Evolutionary conservation across 441 rosid species (phyloP).

Genomic region (Rhodomyrtus psidioides): DNA sequence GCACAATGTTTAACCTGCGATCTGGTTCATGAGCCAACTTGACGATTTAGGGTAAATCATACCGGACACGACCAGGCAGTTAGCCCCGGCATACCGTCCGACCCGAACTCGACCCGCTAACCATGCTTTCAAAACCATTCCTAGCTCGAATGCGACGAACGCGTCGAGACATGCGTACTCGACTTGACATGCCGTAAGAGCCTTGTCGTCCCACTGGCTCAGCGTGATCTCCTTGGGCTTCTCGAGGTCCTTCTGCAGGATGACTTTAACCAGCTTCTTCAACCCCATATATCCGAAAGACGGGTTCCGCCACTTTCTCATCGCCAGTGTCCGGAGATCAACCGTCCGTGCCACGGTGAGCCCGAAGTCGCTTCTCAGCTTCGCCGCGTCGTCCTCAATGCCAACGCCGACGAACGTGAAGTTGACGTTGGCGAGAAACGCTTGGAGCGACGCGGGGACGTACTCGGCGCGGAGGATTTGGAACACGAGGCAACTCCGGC

Average conservation of each 20-base stretch:
- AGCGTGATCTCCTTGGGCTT: background rate
- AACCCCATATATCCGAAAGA: background rate
- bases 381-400: background rate
- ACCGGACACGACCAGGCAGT: background rate
- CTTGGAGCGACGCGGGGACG: background rate
- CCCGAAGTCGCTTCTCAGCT: background rate
- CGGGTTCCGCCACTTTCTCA: background rate
- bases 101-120: background rate
- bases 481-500: background rate
- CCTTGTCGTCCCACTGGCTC: background rate
- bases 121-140: background rate
- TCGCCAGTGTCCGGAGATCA: background rate
- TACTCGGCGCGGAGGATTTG: background rate
- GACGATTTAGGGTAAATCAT: background rate
- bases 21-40: background rate
- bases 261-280: background rate
- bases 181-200: background rate
- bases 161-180: slow-evolving; percentile 5
- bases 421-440: background rate
- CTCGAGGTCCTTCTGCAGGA: background rate
- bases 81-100: accelerated
- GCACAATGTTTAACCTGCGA: background rate
- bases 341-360: background rate
- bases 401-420: slow-evolving; percentile 4
- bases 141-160: background rate